phyloP scores from a whole-genome alignment of 208 protist genomes.

The Angomonas ambiguus region DNA sequence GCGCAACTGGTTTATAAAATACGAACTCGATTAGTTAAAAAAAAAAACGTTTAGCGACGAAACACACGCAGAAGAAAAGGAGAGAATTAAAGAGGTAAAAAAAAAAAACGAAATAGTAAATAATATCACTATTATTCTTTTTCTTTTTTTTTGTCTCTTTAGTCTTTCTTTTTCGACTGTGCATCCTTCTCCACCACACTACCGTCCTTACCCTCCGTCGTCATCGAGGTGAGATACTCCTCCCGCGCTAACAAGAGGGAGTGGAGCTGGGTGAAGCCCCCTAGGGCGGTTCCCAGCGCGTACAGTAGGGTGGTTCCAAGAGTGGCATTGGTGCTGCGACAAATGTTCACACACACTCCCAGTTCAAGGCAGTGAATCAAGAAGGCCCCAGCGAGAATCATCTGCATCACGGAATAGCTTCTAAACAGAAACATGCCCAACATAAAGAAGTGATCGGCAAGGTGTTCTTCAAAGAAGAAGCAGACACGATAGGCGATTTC shows the following conservation, averaged over 20 bases:
- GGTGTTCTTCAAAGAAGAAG: background rate
- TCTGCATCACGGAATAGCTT: background rate
- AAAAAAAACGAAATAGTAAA: constrained; percentile 15
- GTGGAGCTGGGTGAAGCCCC: background rate
- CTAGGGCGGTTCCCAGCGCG: background rate
- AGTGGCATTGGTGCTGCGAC: background rate
- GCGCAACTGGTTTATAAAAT: no score
- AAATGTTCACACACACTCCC: background rate
- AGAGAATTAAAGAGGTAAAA: constrained; percentile 6
- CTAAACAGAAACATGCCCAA: background rate
- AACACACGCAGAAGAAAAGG: no score
- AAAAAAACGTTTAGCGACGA: no score
- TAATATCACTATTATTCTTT: background rate
- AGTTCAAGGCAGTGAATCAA: background rate
- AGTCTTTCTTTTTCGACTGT: background rate
- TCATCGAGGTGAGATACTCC: background rate
- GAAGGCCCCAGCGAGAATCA: background rate
- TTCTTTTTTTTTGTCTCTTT: background rate
- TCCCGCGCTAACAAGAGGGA: background rate
- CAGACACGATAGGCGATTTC: background rate
- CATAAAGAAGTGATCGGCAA: constrained; percentile 2
- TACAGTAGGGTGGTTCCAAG: background rate
- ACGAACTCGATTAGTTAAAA: no score
- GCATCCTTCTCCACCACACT: background rate
- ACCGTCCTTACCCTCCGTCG: background rate